Evolutionary conservation across 2,329 filamentous ascomycete genomes (phyloP), one percentile per base, ranked within the genome.

Genomic region (Rutstroemia sp.): DNA sequence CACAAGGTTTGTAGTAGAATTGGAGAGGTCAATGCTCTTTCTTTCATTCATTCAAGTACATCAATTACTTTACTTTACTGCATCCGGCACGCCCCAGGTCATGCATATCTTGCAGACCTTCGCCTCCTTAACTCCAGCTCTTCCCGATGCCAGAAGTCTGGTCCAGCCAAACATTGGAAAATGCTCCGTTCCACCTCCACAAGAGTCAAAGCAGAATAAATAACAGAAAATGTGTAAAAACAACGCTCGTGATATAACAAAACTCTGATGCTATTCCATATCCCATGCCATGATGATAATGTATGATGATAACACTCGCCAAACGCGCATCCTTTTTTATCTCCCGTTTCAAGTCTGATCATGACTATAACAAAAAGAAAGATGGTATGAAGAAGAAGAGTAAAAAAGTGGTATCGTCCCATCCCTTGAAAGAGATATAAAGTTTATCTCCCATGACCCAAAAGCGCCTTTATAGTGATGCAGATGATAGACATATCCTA

Each of bases 401-500:
- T 21, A 39, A 21, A 51, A 55, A 50, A 55, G 21, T 55, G 53
- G 53, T 55, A 55, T 55, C 53, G 38, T 55, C 53, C 53, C 38
- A 42, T 34, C 53, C 46, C 37, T 55, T 42, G 44, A 19, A 19
- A 46, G 25, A 45, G 44, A n/a, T 51, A 51, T 39, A 50, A 18
- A 25, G 19, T 54, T 47, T 55, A 55, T 55, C 46, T 50, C 38
- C 53, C 53, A 56, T 52, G 42, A 55, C 50, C 53, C 53, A 50
- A 42, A 42, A 55, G 53, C 53, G 53, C 53, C 53, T 25, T 49
- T 54, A 51, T 46, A 46, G 42, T 46, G 49, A 53, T 44, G 27
- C 53, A 51, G 27, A 50, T 54, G 44, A 25, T 39, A 49, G 18
- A 49, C 30, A 48, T 45, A 34, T 30, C 27, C 21, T 6, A 23